Conservation (phyloP, 352 stramenopile genomes). For the Pythium insidiosum region DNA sequence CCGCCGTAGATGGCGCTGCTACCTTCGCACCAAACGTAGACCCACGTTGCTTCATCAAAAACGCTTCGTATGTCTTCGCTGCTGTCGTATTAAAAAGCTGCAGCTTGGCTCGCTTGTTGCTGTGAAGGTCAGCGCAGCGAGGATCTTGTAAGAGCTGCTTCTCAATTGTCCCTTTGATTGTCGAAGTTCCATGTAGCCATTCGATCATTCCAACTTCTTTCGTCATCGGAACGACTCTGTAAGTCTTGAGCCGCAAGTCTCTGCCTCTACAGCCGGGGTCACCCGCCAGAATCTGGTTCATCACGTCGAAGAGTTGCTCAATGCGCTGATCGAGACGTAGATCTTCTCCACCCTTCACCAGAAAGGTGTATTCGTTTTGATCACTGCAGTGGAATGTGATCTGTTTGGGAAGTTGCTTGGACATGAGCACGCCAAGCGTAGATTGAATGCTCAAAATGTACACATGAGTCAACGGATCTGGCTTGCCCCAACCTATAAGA, state of each 20-base stretch:
- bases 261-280: slow-evolving; percentile 58
- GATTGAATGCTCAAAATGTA: slow-evolving; percentile 71
- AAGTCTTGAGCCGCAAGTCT: slow-evolving; percentile 61
- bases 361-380: slow-evolving; percentile 75
- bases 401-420: slow-evolving; percentile 81
- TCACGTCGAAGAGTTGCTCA: slow-evolving; percentile 88
- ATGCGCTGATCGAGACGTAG: slow-evolving; percentile 88
- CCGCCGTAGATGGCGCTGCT: slow-evolving; percentile 27
- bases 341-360: slow-evolving; percentile 90
- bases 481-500: slow-evolving; percentile 57
- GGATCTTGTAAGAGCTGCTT: slow-evolving; percentile 55
- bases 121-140: slow-evolving; percentile 41
- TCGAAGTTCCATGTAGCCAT: slow-evolving; percentile 71
- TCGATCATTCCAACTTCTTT: slow-evolving; percentile 80
- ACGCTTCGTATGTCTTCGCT: slow-evolving; percentile 65
- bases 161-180: slow-evolving; percentile 75
- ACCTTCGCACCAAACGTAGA: slow-evolving; percentile 67
- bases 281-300: slow-evolving; percentile 82
- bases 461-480: slow-evolving; percentile 50
- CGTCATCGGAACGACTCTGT: slow-evolving; percentile 85
- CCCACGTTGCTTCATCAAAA: slow-evolving; percentile 64
- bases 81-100: slow-evolving; percentile 72
- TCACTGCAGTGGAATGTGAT: slow-evolving; percentile 77
- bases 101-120: slow-evolving; percentile 62
- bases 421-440: slow-evolving; percentile 68